phyloP scores from a whole-genome alignment of 2,329 filamentous ascomycete genomes.

The Pyrenophora teres region DNA sequence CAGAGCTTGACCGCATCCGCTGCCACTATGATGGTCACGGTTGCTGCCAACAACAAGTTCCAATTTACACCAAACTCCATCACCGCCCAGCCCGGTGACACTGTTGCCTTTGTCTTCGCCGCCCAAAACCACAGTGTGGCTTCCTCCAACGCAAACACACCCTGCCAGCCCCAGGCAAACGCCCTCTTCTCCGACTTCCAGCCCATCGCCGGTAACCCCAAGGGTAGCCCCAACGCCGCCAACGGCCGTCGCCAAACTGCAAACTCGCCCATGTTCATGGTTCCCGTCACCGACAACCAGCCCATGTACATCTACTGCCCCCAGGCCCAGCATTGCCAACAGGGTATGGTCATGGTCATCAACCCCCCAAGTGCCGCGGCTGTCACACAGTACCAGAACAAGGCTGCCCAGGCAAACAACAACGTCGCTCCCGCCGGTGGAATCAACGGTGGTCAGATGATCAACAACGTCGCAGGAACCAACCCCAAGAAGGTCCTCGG shows the following conservation, averaged over 20 bases:
- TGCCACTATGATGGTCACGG: slow-evolving; percentile 37
- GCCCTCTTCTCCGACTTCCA: not conserved
- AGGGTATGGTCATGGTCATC: slow-evolving; percentile 74
- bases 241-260: slow-evolving; percentile 25
- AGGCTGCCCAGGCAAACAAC: slow-evolving; percentile 34
- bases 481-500: slow-evolving; percentile 24
- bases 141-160: slow-evolving; percentile 31
- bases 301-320: slow-evolving; percentile 81
- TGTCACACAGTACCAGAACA: slow-evolving; percentile 30
- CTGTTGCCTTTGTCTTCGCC: slow-evolving; percentile 36
- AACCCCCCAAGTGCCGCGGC: slow-evolving; percentile 53
- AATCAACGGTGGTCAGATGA: slow-evolving; percentile 23
- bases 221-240: slow-evolving; percentile 18
- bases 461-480: slow-evolving; percentile 30
- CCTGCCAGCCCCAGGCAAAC: slow-evolving; percentile 16
- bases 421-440: slow-evolving; percentile 30
- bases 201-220: slow-evolving; percentile 15
- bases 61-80: slow-evolving; percentile 34
- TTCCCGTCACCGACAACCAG: slow-evolving; percentile 51
- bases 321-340: slow-evolving; percentile 69
- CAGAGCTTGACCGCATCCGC: slow-evolving; percentile 33
- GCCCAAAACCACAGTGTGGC: slow-evolving; percentile 36
- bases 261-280: slow-evolving; percentile 35
- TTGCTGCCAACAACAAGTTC: slow-evolving; percentile 40
- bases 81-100: slow-evolving; percentile 35